A percentile compares a stretch with the other conserved stretches of the same genome.
Evolutionary conservation across 2,329 filamentous ascomycete genomes (phyloP).

Genomic region (Phialemonium atrogriseum): DNA sequence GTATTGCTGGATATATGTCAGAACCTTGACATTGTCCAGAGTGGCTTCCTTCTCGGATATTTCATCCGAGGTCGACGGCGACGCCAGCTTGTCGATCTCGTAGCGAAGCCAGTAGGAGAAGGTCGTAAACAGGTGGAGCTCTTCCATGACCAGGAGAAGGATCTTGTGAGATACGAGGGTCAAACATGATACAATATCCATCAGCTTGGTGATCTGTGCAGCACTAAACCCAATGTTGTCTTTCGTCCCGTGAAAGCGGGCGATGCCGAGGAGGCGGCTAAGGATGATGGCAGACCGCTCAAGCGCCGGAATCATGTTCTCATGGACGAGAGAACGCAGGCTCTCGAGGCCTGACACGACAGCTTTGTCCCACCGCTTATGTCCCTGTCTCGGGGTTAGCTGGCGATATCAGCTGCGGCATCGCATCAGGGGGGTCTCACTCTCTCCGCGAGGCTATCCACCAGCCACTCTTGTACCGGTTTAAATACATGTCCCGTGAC

Average conservation of each 20-base stretch:
- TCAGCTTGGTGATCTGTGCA: constrained; percentile 52
- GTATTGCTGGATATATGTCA: constrained; percentile 69
- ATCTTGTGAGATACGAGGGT: constrained; percentile 67
- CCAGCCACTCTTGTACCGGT: constrained; percentile 76
- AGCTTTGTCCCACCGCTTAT: constrained; percentile 92
- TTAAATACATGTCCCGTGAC: constrained; percentile 74
- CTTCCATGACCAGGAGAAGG: constrained; percentile 61
- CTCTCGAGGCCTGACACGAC: constrained; percentile 70
- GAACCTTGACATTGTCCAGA: constrained; percentile 63
- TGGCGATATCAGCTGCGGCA: background rate
- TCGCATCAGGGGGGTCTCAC: constrained; percentile 34
- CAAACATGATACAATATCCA: constrained; percentile 68
- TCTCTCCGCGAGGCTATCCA: constrained; percentile 72
- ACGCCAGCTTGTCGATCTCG: constrained; percentile 70
- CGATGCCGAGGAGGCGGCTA: constrained; percentile 74
- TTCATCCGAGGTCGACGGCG: constrained; percentile 59
- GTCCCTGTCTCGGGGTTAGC: constrained; percentile 47
- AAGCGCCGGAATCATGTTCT: constrained; percentile 81
- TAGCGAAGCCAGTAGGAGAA: constrained; percentile 82
- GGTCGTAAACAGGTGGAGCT: constrained; percentile 65
- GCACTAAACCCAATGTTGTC: constrained; percentile 60
- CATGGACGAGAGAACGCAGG: constrained; percentile 69
- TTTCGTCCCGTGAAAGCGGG: constrained; percentile 64
- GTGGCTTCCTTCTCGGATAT: constrained; percentile 68
- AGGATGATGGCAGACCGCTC: constrained; percentile 77